Base-by-base conservation (phyloP, 305 asterid genomes). In the Solanum hybrid region DNA sequence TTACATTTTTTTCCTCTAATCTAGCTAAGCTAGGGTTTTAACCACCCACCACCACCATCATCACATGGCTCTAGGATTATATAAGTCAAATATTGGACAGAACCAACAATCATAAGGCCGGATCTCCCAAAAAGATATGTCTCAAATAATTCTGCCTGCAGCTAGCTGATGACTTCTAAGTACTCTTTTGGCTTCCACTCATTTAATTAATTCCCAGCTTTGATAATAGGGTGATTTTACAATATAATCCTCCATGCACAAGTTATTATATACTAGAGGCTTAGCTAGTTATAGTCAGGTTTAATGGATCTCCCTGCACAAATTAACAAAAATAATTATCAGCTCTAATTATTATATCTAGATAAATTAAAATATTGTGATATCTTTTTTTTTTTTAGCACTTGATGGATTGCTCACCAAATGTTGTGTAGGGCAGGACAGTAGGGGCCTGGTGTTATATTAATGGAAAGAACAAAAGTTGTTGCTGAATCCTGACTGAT, bases 381-480 rank as follows among this genome's bases (percentile, higher is more conserved):
- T 35, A 69, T 24, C 20, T 46, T 51, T n/a, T 86, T 34, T 24
- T n/a, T 86, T 26, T 66, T 60, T 71, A 14, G 36, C 36, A 73
- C 37, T 82, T 84, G 87, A 91, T 86, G 42, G 94, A 90, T 90
- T 85, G 91, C 93, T 93, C 76, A 95, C 96, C 95, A 91, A 89
- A 92, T 89, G 91, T 76, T 66, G 13, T 86, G 95, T 94, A 91
- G 95, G 94, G 90, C 91, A 94, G 88, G 87, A 89, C 37, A 24
- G 75, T 7, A 6, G 42, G 89, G 89, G 88, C 64, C 90, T 88
- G 92, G 90, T 91, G 73, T 90, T 89, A 85, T 91, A 91, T 90
- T 88, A 92, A 92, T 93, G 95, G 92, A 94, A 95, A 82, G 95
- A 92, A 90, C 93, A 93, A 91, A 95, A 94, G 93, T 84, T 92